Conservation (phyloP, 495 filamentous ascomycete species). For the Rhypophila decipiens region DNA sequence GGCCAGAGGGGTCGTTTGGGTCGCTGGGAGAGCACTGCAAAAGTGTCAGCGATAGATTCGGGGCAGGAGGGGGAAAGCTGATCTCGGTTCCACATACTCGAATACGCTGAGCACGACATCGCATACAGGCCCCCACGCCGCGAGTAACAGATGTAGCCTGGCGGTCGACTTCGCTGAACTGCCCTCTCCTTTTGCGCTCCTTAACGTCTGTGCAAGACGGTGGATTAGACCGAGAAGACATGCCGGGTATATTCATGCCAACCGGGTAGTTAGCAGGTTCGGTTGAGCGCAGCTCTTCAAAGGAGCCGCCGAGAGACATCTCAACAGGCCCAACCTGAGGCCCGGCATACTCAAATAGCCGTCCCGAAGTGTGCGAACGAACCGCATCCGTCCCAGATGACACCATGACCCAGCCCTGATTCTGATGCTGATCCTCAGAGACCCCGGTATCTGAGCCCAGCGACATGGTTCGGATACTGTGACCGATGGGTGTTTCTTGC, state of each 20-base stretch:
- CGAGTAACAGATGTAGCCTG: conserved; percentile 29
- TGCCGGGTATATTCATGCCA: neutral
- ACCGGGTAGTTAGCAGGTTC: neutral
- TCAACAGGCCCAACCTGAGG: neutral
- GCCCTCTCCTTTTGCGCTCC: neutral
- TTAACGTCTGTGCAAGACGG: neutral
- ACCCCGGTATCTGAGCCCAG: too few species aligned
- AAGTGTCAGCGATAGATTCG: neutral
- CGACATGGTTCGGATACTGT: too few species aligned
- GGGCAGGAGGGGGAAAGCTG: neutral
- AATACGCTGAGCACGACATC: conserved; percentile 38
- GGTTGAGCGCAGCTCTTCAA: neutral
- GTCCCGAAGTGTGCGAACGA: neutral
- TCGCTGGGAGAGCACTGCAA: conserved; percentile 13
- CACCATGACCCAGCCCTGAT: neutral
- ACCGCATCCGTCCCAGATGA: neutral
- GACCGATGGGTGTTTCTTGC: too few species aligned
- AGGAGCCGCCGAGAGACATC: neutral
- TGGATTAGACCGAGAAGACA: neutral
- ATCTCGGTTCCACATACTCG: conserved; percentile 26
- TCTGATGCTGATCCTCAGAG: too few species aligned
- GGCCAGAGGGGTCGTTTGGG: conserved; percentile 19
- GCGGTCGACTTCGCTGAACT: conserved; percentile 13
- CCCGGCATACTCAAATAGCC: neutral
- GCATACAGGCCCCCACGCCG: conserved; percentile 34